Evolutionary conservation across 192 early-diverging fungal species (phyloP), one percentile per base, ranked within the genome.

Genomic region (Helicostylum pulchrum): DNA sequence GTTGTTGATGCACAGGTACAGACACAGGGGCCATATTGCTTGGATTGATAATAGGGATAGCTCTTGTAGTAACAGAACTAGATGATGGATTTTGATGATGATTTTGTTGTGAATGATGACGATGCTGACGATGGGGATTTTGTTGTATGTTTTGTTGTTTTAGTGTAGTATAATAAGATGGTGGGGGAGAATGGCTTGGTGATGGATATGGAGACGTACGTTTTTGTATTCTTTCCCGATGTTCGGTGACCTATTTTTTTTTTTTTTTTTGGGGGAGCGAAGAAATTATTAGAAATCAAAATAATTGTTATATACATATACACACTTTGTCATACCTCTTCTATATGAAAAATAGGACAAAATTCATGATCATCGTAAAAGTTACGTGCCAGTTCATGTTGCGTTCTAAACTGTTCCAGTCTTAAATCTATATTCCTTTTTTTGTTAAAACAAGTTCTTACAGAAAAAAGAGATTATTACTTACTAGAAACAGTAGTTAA

Each of bases 311-410:
- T n/a, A 30, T 14, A 39, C 9, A 56, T 17, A n/a, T 30, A 56
- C 14, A 36, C 34, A 3, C 0, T 36, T 36, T 15, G 54, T 19
- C 31, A 20, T 80, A 79, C 78, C 72, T 84, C 76, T 36, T 79
- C 75, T 53, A 78, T 65, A 14, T 73, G 74, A 61, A 77, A 59
- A 17, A 73, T 70, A 17, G 82, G 82, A 66, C 82, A 84, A 75
- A 81, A 84, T 58, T 84, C 82, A 51, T 78, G 65, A 39, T 84
- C 82, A 63, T 84, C 82, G 56, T 83, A 77, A 55, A 83, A 83
- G 58, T 73, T 76, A 44, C 60, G 71, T 30, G 82, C 82, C 20
- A 77, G 74, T 54, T 83, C 82, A 47, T 79, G 79, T 56, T 75
- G 77, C 17, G 65, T 70, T 26, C 65, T 67, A 50, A 73, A 81